Evolutionary conservation across 352 stramenopile genomes (phyloP).

Genomic region (Phytophthora capsici): DNA sequence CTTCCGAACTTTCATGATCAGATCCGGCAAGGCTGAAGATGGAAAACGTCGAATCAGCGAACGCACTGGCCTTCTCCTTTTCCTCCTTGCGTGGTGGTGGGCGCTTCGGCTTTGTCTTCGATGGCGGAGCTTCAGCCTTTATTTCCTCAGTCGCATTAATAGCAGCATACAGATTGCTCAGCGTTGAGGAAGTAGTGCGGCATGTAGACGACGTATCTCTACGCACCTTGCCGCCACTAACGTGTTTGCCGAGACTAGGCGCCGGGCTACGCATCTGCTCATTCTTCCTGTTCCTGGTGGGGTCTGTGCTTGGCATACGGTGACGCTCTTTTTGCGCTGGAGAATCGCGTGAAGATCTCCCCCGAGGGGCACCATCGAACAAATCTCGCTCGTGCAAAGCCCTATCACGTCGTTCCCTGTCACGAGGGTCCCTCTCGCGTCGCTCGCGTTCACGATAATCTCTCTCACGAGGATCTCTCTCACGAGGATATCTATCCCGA

Average conservation of each 20-base stretch:
- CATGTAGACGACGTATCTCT: slow-evolving; percentile 37
- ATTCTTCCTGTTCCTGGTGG: slow-evolving; percentile 18
- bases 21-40: slow-evolving; percentile 51
- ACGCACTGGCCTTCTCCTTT: slow-evolving; percentile 28
- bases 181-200: slow-evolving; percentile 39
- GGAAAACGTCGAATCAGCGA: slow-evolving; percentile 44
- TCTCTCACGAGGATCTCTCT: slow-evolving; percentile 10
- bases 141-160: slow-evolving; percentile 27
- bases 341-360: slow-evolving; percentile 21
- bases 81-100: slow-evolving; percentile 20
- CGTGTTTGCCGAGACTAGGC: slow-evolving; percentile 18
- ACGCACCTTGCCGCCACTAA: slow-evolving; percentile 22
- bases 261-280: slow-evolving; percentile 25
- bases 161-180: slow-evolving; percentile 40
- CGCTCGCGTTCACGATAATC: slow-evolving; percentile 12
- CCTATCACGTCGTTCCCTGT: slow-evolving; percentile 26
- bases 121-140: slow-evolving; percentile 8
- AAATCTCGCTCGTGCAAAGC: slow-evolving; percentile 33
- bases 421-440: slow-evolving; percentile 14
- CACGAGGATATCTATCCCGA: slow-evolving; percentile 5
- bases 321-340: slow-evolving; percentile 25
- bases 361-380: slow-evolving; percentile 15
- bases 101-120: slow-evolving; percentile 26
- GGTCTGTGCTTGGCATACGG: slow-evolving; percentile 12
- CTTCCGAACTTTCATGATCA: slow-evolving; percentile 52